These are phyloP conservation scores for Darksidea phi DNA, from an alignment of 495 filamentous ascomycete genomes.

Conservation along the genomic window DNA sequence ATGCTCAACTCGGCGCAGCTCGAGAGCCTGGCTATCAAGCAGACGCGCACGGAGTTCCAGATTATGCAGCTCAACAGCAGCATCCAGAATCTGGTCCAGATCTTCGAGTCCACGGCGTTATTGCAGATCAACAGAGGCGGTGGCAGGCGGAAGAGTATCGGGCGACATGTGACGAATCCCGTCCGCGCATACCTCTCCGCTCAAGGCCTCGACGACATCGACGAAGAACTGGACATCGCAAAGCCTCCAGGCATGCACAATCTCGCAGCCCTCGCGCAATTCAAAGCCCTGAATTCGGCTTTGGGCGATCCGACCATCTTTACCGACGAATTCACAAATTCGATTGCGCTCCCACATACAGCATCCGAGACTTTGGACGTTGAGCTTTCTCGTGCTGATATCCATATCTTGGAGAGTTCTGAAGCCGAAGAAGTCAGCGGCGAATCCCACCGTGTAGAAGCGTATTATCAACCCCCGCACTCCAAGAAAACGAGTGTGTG, in stretches of 20 bases:
- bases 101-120: slow-evolving; percentile 32
- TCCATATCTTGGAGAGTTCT: slow-evolving; percentile 13
- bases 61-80: slow-evolving; percentile 39
- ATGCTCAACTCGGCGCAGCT: slow-evolving; percentile 35
- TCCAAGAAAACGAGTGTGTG: slow-evolving; percentile 29
- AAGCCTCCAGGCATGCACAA: slow-evolving; percentile 18
- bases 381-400: slow-evolving; percentile 24
- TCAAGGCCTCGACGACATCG: slow-evolving; percentile 24
- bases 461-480: slow-evolving; percentile 25
- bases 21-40: slow-evolving; percentile 32
- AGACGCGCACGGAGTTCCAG: slow-evolving; percentile 36
- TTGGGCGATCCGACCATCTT: slow-evolving; percentile 25
- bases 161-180: slow-evolving; percentile 16
- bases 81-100: slow-evolving; percentile 37
- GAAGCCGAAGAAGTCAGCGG: slow-evolving; percentile 26
- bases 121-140: neutral
- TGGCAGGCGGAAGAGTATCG: neutral
- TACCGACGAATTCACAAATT: slow-evolving; percentile 32
- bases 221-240: slow-evolving; percentile 9
- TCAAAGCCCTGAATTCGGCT: slow-evolving; percentile 36
- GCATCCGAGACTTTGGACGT: slow-evolving; percentile 30
- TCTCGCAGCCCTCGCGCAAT: slow-evolving; percentile 33
- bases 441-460: slow-evolving; percentile 33
- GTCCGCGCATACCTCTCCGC: slow-evolving; percentile 22
- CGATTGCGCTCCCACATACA: slow-evolving; percentile 22